Conservation (phyloP, 192 early-diverging fungal genomes). For the Backusella liffmaniae region DNA sequence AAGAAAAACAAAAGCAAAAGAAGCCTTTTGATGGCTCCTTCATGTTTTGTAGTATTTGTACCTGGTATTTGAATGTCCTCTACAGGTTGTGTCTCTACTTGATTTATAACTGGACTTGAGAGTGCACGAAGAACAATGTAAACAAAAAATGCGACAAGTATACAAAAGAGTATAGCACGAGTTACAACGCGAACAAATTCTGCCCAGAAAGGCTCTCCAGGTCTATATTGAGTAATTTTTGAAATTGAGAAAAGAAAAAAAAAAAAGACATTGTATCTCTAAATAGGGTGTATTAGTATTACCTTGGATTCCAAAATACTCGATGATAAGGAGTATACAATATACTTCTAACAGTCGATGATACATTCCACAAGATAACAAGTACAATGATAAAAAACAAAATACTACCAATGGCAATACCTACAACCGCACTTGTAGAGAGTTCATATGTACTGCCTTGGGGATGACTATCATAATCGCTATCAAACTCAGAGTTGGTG, state of each 20-base stretch:
- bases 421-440: neutral
- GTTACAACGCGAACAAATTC: neutral
- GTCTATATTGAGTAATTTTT: neutral
- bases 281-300: neutral
- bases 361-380: neutral
- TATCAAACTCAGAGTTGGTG: neutral
- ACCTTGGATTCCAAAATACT: slow-evolving; percentile 5
- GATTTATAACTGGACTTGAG: neutral
- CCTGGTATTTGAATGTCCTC: neutral
- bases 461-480: neutral
- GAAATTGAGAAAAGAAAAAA: neutral
- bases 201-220: slow-evolving; percentile 19
- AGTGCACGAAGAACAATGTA: neutral
- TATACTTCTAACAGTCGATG: neutral
- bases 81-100: neutral
- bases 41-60: neutral
- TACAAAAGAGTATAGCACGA: neutral
- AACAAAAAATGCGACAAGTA: slow-evolving; percentile 6
- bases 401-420: neutral
- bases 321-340: neutral
- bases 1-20: too few species aligned
- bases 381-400: neutral
- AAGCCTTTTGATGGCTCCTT: neutral
- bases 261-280: neutral
- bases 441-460: neutral